Evolutionary conservation across 2,329 filamentous ascomycete genomes (phyloP), one percentile per base, ranked within the genome.

Genomic region (Arthroderma uncinatum): DNA sequence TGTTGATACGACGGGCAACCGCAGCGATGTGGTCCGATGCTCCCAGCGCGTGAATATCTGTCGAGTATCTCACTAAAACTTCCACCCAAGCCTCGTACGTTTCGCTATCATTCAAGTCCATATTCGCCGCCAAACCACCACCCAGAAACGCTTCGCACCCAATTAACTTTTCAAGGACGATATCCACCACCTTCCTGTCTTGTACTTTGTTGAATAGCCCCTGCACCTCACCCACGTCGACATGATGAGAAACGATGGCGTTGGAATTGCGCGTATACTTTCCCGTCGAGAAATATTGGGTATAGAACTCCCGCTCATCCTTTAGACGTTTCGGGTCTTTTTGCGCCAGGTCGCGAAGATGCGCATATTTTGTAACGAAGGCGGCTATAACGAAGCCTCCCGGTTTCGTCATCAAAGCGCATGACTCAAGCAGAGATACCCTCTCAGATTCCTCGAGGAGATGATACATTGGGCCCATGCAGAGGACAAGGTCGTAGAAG

Each of bases 281-380:
- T n/a, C 52, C 52, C 5, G 30, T 54, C 7, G 28, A 30, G 16
- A 54, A 8, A 39, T 54, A 54, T 30, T 21, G 28, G 7, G 14
- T n/a, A 39, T 54, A 54, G 25, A 36, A 54, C 4, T 39, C 52
- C 6, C 16, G 9, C 33, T 54, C 52, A 3, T 23, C 34, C 7
- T 16, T 21, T n/a, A 54, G 30, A 25, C 33, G 28, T 4, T 23
- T 36, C 2, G 30, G 52, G 23, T 54, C 52, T 21, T 30, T 30
- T 21, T 54, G 52, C 7, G 52, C 52, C 21, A 54, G 21, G 14
- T 54, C 52, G 9, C 52, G 28, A n/a, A 52, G 23, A n/a, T 54
- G 52, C 19, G 52, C 52, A 21, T 34, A 54, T 36, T 54, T 54
- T 16, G 52, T 54, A n/a, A 54, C 52, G 12, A 54, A 54, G n/a